Evolutionary conservation across 2,329 filamentous ascomycete genomes (phyloP), one percentile per base, ranked within the genome.

Genomic region (Exophiala sp.): DNA sequence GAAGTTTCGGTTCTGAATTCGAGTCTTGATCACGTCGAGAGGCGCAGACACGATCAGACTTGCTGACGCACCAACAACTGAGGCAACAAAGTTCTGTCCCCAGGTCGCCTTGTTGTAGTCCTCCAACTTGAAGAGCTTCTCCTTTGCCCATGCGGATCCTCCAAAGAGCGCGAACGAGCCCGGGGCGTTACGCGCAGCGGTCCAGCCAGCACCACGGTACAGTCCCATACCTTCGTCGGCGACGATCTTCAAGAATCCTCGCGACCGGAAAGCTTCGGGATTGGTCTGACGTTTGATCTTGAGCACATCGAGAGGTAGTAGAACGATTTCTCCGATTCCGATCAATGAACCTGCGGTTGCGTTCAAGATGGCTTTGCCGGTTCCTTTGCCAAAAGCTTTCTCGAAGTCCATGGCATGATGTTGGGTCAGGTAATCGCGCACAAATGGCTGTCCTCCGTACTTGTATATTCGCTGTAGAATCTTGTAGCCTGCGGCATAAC

Each of bases 271-370:
- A 34, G 94, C 91, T 69, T 97, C 94, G 38, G 94, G 94, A 80
- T 99, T 99, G 63, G 94, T 99, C 78, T 99, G 94, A 67, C 94
- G 86, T 83, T 99, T 99, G 78, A 99, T 99, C 83, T 99, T 99
- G 60, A 99, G 83, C 36, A 99, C 92, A 66, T 99, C 94, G 57
- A 99, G 84, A 39, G 94, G 94, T 38, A 99, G 83, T 29, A 99
- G 83, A 55, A 99, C 83, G 62, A 99, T 95, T 78, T 99, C 94
- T 69, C 94, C 94, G 66, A 99, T 96, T 66, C 94, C 94, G 68
- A 99, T 95, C 67, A 99, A 70, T 76, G 89, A 90, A 78, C 94
- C 94, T 60, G 94, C 94, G 47, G 90, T 95, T 18, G 94, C 96
- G 76, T 96, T 90, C 88, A 99, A 88, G 66, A 99, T 91, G 11